phyloP scores from a whole-genome alignment of 2,329 filamentous ascomycete species.

The Arthrobotrys entomopaga region DNA sequence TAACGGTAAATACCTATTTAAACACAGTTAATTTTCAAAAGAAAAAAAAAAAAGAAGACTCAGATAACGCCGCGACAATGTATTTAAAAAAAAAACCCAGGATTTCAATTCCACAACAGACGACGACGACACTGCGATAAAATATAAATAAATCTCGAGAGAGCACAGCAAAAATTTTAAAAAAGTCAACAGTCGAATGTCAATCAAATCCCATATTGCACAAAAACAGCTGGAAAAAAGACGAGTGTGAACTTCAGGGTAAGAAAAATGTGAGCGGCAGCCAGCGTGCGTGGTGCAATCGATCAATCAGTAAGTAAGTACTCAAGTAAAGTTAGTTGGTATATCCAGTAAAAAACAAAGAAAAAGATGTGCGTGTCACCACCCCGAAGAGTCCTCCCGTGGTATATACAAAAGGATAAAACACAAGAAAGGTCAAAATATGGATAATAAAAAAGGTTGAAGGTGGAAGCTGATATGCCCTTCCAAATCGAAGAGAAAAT shows the following conservation, averaged over 20 bases:
- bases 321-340: no score
- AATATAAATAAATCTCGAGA: slow-evolving; percentile 20
- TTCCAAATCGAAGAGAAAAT: neutral
- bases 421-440: slow-evolving; percentile 1
- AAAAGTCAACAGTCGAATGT: slow-evolving; percentile 22
- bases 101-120: no score
- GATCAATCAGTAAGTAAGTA: no score
- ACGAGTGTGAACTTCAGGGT: no score
- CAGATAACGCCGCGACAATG: slow-evolving; percentile 1
- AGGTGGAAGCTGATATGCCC: neutral
- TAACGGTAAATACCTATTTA: no score
- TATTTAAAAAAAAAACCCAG: neutral
- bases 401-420: slow-evolving; percentile 43
- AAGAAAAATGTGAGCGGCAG: no score
- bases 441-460: slow-evolving; percentile 11
- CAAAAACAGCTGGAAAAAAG: no score
- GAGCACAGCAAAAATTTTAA: slow-evolving; percentile 11
- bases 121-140: neutral
- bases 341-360: neutral
- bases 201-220: neutral
- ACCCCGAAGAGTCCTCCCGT: slow-evolving; percentile 11
- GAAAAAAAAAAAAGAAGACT: slow-evolving; percentile 29
- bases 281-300: no score
- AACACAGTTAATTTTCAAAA: no score
- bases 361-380: neutral